Conservation (phyloP, 1,139 yeast species). For the Kodamaea sp. region DNA sequence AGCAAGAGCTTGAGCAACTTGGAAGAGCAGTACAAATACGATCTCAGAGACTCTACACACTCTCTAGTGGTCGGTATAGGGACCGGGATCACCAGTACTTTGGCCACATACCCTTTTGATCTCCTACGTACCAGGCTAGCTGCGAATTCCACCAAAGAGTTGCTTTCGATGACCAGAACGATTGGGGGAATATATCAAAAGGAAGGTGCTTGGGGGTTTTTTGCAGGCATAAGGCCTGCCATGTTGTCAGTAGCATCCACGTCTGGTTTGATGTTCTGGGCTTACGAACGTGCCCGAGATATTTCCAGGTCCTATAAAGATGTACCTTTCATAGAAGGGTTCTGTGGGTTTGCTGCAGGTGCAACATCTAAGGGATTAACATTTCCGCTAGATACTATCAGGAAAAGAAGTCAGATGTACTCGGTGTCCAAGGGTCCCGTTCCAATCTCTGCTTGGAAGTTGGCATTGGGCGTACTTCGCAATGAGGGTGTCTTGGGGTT, state of each 20-base stretch:
- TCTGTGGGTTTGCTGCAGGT: conserved; percentile 81
- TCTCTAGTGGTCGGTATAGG: conserved; percentile 69
- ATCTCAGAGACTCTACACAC: conserved; percentile 42
- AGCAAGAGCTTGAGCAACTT: conserved; percentile 42
- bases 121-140: conserved; percentile 81
- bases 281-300: conserved; percentile 54
- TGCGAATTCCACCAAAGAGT: conserved; percentile 47
- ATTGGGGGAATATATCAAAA: conserved; percentile 39
- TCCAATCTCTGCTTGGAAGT: conserved; percentile 17
- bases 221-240: conserved; percentile 65
- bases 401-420: conserved; percentile 76
- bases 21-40: conserved; percentile 25
- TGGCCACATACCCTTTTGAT: conserved; percentile 84
- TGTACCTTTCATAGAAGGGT: conserved; percentile 55
- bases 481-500: conserved; percentile 67
- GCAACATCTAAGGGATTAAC: conserved; percentile 67
- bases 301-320: conserved; percentile 24
- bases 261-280: conserved; percentile 69
- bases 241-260: conserved; percentile 62
- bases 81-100: conserved; percentile 76
- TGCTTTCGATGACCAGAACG: conserved; percentile 48
- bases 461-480: conserved; percentile 41
- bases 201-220: conserved; percentile 62
- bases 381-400: conserved; percentile 82
- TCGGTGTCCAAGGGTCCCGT: conserved; percentile 20